phyloP scores from a whole-genome alignment of 1,284 basidiomycete genomes.

The Papiliotrema fonsecae region DNA sequence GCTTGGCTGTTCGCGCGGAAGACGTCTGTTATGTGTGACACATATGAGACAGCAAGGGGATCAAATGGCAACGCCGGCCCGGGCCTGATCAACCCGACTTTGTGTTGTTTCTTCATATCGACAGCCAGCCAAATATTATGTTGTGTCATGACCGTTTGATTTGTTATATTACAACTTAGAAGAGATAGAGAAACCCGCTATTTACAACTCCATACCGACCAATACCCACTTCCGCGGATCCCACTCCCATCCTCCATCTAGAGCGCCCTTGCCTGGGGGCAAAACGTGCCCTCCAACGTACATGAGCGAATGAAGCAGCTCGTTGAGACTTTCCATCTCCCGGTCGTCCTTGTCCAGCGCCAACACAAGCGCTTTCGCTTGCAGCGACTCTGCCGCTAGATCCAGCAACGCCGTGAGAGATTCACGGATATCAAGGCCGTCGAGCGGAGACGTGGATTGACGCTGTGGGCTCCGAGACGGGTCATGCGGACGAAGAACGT shows the following conservation, averaged over 20 bases:
- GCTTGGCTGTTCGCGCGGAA: too few relatives aligned
- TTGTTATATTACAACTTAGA: neutral
- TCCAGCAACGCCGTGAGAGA: slow-evolving; percentile 44
- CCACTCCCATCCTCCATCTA: slow-evolving; percentile 44
- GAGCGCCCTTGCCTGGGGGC: slow-evolving; percentile 20
- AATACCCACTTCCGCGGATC: slow-evolving; percentile 43
- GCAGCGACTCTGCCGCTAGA: slow-evolving; percentile 40
- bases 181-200: neutral
- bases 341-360: slow-evolving; percentile 40
- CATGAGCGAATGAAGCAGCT: slow-evolving; percentile 45
- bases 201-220: slow-evolving; percentile 46
- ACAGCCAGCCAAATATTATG: too few relatives aligned
- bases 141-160: neutral
- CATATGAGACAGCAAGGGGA: too few relatives aligned
- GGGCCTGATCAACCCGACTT: too few relatives aligned
- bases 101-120: too few relatives aligned
- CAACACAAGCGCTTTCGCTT: slow-evolving; percentile 37
- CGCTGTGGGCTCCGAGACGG: slow-evolving; percentile 17
- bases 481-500: slow-evolving; percentile 40
- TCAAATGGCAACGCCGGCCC: too few relatives aligned
- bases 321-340: slow-evolving; percentile 35
- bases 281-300: slow-evolving; percentile 45
- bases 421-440: slow-evolving; percentile 43
- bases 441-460: neutral
- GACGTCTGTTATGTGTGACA: too few relatives aligned